phyloP scores from a whole-genome alignment of 495 filamentous ascomycete species.

The Penicillium waksmanii region DNA sequence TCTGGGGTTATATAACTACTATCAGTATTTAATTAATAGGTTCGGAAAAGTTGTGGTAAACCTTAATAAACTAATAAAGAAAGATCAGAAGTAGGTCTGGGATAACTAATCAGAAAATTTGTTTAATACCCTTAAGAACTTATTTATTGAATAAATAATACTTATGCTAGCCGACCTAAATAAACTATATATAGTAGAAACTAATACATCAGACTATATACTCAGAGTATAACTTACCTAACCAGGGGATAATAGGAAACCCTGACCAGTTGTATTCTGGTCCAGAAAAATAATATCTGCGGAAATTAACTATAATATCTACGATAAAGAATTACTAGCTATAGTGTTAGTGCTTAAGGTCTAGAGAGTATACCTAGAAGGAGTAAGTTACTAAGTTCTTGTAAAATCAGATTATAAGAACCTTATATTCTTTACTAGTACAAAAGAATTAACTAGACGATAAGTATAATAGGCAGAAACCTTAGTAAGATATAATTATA shows the following conservation, averaged over 20 bases:
- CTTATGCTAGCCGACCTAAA: conserved; percentile 13
- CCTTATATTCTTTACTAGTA: conserved; percentile 23
- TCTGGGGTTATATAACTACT: conserved; percentile 18
- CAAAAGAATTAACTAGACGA: conserved; percentile 18
- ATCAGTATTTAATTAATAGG: conserved; percentile 14
- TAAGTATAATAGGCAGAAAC: conserved; percentile 19
- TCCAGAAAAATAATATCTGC: conserved; percentile 28
- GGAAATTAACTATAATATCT: conserved; percentile 39
- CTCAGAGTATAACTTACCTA: conserved; percentile 14
- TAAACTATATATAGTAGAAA: conserved; percentile 16
- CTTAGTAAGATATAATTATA: too few relatives aligned
- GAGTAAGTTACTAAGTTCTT: conserved; percentile 11
- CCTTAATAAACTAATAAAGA: conserved; percentile 15
- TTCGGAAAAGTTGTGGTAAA: conserved; percentile 8
- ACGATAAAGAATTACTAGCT: conserved; percentile 34
- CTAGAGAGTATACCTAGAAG: conserved; percentile 30
- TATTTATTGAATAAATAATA: conserved; percentile 4
- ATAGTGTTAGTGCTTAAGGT: conserved; percentile 32
- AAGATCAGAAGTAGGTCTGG: conserved; percentile 16
- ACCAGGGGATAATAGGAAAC: neutral
- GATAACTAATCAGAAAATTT: conserved; percentile 1
- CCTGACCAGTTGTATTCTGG: conserved; percentile 24
- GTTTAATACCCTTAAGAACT: conserved; percentile 19
- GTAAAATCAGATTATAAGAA: conserved; percentile 27
- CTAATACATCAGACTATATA: conserved; percentile 14